Conservation (phyloP, 345 rosid genomes). For the Noccaea bulbosa region DNA sequence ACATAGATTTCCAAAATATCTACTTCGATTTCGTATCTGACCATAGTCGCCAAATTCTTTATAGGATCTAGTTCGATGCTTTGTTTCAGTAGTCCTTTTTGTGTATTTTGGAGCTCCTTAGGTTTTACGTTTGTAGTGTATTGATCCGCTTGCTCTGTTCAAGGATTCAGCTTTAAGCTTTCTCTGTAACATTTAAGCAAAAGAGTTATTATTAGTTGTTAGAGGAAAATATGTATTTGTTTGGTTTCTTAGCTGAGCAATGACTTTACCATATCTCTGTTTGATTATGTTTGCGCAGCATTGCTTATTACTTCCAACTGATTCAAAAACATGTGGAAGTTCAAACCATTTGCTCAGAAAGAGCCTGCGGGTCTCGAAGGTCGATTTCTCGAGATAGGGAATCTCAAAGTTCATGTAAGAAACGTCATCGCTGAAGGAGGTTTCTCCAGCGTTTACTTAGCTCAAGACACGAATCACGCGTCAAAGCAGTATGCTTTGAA, state of each 20-base stretch:
- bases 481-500: slow-evolving; percentile 93
- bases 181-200: slow-evolving; percentile 8
- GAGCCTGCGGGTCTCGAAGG: slow-evolving; percentile 93
- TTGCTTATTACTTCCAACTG: slow-evolving; percentile 26
- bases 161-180: slow-evolving; percentile 17
- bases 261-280: background rate
- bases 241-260: slow-evolving; percentile 22
- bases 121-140: background rate
- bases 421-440: slow-evolving; percentile 93
- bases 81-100: background rate
- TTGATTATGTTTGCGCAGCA: slow-evolving; percentile 45
- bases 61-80: slow-evolving; percentile 37
- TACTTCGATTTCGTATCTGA: slow-evolving; percentile 21
- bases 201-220: background rate
- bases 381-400: slow-evolving; percentile 77
- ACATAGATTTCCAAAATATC: background rate
- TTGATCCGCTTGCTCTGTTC: slow-evolving; percentile 28
- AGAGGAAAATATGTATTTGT: background rate
- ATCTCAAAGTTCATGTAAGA: slow-evolving; percentile 73
- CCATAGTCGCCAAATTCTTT: slow-evolving; percentile 16
- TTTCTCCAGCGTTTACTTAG: slow-evolving; percentile 89
- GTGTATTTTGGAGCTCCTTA: slow-evolving; percentile 7
- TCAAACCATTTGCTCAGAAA: slow-evolving; percentile 81
- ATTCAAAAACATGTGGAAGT: slow-evolving; percentile 79
- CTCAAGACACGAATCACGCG: slow-evolving; percentile 65